Base-by-base conservation (phyloP, 1,284 basidiomycete genomes). In the Ceratobasidium papillatum region DNA sequence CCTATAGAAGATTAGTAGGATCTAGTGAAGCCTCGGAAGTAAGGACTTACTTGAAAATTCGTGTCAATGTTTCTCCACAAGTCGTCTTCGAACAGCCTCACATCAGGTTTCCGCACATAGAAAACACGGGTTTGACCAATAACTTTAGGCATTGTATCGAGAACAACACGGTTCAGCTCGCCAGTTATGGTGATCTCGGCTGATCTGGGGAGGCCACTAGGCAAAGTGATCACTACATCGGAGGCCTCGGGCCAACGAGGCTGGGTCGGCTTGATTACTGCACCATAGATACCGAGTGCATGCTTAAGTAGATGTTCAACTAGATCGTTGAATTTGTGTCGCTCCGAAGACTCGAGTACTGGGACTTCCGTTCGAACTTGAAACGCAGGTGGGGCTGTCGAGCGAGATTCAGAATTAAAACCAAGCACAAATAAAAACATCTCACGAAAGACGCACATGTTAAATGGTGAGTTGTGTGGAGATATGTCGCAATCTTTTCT, bases 31-130 rank as follows among this genome's bases (percentile, higher is more conserved):
- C 30, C 9, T 61, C n/a, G 12, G 9, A 41, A 41, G 11, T n/a
- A 14, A 34, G 22, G 45, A 25, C 64, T 38, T 38, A 47, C 64
- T 8, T 66, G 45, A 52, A 66, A 66, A 22, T 51, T 52, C 3
- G 45, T 66, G 22, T 66, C 64, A 19, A 66, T n/a, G 32, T 66
- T 66, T 45, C 64, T 66, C 64, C 64, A 52, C n/a, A 47, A 36
- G 30, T 52, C 47, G 22, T 66, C 64, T 36, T 66, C 64, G 32
- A 66, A 66, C n/a, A 52, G 22, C 30, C 64, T 14, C 7, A 66
- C 41, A 32, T 66, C 64, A 11, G 64, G 64, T 36, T 36, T 66
- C 25, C 32, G 45, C 14, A 52, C 47, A 52, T 66, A 66, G 22
- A n/a, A 51, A 7, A 45, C 30, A 14, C 32, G 25, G 14, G 47